Evolutionary conservation across 257 asterid genomes (phyloP).

Genomic region (Capsicum chinense): DNA sequence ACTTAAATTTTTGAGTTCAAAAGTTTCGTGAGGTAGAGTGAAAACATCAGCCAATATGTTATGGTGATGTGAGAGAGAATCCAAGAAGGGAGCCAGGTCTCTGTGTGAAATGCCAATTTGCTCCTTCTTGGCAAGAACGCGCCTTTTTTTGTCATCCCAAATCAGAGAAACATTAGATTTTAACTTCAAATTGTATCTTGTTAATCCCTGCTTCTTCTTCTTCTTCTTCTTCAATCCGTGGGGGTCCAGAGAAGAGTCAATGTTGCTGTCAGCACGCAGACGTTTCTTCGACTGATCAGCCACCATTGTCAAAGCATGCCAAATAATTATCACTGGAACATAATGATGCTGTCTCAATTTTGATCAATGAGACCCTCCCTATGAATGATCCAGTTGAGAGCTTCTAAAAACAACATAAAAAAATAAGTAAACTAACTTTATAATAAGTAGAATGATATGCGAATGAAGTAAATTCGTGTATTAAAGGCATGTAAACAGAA

Average conservation of each 20-base stretch:
- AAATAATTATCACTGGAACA: slow-evolving; percentile 38
- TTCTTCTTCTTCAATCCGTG: slow-evolving; percentile 62
- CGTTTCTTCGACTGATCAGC: slow-evolving; percentile 80
- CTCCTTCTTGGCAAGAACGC: slow-evolving; percentile 84
- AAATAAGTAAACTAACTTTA: neutral
- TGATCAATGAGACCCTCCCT: slow-evolving; percentile 29
- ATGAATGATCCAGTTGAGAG: slow-evolving; percentile 23
- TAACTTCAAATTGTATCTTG: slow-evolving; percentile 48
- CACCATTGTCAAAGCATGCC: slow-evolving; percentile 55
- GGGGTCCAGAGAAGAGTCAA: slow-evolving; percentile 58
- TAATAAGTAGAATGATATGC: neutral
- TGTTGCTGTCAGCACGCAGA: slow-evolving; percentile 57
- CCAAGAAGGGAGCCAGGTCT: slow-evolving; percentile 64
- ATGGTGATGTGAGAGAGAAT: slow-evolving; percentile 49
- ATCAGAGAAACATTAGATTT: slow-evolving; percentile 69
- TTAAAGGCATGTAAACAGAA: neutral
- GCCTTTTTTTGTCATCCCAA: slow-evolving; percentile 78
- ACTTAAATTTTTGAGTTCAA: slow-evolving; percentile 61
- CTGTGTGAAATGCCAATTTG: slow-evolving; percentile 80
- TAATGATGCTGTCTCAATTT: slow-evolving; percentile 37
- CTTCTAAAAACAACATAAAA: slow-evolving; percentile 8
- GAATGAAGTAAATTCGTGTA: neutral
- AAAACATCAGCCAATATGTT: slow-evolving; percentile 70
- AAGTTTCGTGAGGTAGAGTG: slow-evolving; percentile 73
- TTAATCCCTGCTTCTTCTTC: slow-evolving; percentile 62